Evolutionary conservation across 805 yeast species (phyloP), one percentile per base, ranked within the genome.

Genomic region (Myxozyma vanderwaltii): DNA sequence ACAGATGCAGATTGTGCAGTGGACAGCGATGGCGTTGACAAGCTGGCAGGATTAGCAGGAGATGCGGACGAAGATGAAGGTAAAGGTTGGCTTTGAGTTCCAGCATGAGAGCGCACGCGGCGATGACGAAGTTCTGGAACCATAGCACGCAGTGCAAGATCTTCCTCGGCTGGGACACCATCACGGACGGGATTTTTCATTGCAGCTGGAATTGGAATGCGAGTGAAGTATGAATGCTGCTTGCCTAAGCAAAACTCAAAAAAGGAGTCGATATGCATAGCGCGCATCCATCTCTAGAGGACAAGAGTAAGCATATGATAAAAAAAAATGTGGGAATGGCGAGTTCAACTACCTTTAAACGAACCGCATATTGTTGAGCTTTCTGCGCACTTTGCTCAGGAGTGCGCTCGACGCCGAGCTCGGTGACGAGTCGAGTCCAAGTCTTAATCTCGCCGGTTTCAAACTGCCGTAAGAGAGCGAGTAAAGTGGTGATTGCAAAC

Each of bases 201-300:
- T 8, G 12, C 24, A 23, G 51, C 26, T 33, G 62, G 64, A 24
- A 54, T 62, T 4, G 66, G 66, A 21, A 63, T 51, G 36, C 48
- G 55, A 4, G 52, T 48, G 38, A 51, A 63, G 46, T 63, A 63
- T 5, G 35, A 56, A 23, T 57, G 62, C 12, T 58, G 40, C 27
- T 58, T 54, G n/a, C 56, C 58, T 54, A 61, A 39, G 51, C 64
- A 58, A 26, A 47, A 61, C 49, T 61, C 66, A 35, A 63, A 63
- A 36, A 62, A 63, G 13, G 65, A 61, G 51, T 63, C 66, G 43
- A 63, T 58, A 23, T 63, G 66, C 65, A 61, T 63, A 4, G 61
- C 59, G 4, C 60, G 50, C 66, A 63, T 61, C 66, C 66, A 63
- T 45, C 63, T 46, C 62, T 59, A 33, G 17, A 27, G 26, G 21